phyloP scores from a whole-genome alignment of 176 grass and related monocot genomes.

The Zizania latifolia region DNA sequence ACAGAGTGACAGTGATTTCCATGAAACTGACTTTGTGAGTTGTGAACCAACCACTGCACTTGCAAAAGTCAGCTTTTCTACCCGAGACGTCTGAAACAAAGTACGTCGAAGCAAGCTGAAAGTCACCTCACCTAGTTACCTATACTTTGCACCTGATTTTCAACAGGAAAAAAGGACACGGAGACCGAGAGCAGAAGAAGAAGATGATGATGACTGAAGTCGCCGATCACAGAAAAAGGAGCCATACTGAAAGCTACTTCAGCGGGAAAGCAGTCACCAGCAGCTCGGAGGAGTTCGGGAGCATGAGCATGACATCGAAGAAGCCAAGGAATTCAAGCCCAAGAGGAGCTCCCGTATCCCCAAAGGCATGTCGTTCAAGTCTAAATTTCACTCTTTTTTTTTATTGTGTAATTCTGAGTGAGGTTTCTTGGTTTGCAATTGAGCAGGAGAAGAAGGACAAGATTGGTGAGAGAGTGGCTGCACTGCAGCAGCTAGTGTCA shows the following conservation, averaged over 20 bases:
- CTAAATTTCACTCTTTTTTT: background rate
- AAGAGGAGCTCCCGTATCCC: conserved; percentile 27
- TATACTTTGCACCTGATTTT: conserved; percentile 9
- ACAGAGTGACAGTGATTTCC: conserved; percentile 24
- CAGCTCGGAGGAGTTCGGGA: conserved; percentile 29
- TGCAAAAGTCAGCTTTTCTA: conserved; percentile 44
- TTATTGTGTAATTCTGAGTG: background rate
- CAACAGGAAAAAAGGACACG: conserved; percentile 24
- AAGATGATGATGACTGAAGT: conserved; percentile 86
- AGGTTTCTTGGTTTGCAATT: background rate
- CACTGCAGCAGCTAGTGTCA: conserved; percentile 87
- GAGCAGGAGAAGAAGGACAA: conserved; percentile 97
- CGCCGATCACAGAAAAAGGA: conserved; percentile 61
- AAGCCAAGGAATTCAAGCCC: conserved; percentile 48
- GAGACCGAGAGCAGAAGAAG: background rate
- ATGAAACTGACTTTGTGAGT: conserved; percentile 29
- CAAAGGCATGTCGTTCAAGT: conserved; percentile 24
- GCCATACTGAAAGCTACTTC: conserved; percentile 51
- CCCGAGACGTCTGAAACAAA: background rate
- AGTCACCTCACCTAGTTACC: background rate
- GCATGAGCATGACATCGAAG: conserved; percentile 53
- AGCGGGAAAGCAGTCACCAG: conserved; percentile 20
- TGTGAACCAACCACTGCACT: conserved; percentile 32
- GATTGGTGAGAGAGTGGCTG: conserved; percentile 66
- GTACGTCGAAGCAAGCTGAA: background rate